Evolutionary conservation across 495 filamentous ascomycete genomes (phyloP), one percentile per base, ranked within the genome.

Genomic region (Penicillium canariense): DNA sequence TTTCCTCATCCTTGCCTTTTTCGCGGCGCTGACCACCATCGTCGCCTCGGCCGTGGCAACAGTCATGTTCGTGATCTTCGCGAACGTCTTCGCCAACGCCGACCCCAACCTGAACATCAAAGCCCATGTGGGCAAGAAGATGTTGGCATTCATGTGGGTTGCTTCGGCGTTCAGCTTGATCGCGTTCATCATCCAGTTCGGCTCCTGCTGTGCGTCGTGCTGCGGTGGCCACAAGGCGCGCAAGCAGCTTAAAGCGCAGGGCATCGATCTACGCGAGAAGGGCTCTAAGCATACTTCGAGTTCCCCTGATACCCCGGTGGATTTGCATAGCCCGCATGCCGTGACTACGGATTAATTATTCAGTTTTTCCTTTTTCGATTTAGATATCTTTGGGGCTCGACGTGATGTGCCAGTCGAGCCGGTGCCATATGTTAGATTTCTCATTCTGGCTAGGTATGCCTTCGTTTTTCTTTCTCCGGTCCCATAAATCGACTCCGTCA

Each of bases 81-180:
- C 81, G 34, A 84, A 84, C 42, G 87, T 90, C 18, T 82, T 94
- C 58, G 65, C 68, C 26, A 69, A 79, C 71, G 71, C 80, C 63
- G 55, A 81, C 77, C 68, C 72, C 58, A 81, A 83, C 27, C 69
- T 96, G 15, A 94, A 96, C 63, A 93, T 97, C 59, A 65, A 73
- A 7, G 89, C 87, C 4, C 68, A 78, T 11, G 62, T 96, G 5
- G 91, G 91, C 3, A 73, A 55, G 5, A 75, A 79, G 59, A 95
- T 97, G 91, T 81, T 96, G 62, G 86, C 75, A 0, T 95, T 96
- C 59, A 91, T 96, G 88, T 97, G 92, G 92, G 78, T 88, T 30
- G 90, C 85, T 0, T 76, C 81, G 0, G 87, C 71, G 0, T 87
- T 86, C 48, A 79, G 80, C 6, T 61, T 91, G 1, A 52, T 88